Conservation (phyloP, 2,329 filamentous ascomycete species). For the Coleophoma crateriformis region DNA sequence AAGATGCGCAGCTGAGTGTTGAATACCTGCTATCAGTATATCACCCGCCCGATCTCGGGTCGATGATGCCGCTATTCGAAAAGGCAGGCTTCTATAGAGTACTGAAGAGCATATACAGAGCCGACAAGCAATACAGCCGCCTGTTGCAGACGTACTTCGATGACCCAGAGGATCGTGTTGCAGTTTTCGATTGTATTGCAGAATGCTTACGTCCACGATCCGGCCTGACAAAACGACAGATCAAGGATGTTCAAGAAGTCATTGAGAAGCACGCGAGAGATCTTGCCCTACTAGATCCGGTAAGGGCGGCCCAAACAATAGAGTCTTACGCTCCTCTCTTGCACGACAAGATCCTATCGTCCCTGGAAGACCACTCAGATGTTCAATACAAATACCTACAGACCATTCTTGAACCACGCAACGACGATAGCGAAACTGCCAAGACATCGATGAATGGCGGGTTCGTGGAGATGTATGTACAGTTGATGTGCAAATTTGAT, state of each 20-base stretch:
- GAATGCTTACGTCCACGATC: slow-evolving; percentile 66
- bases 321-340: slow-evolving; percentile 49
- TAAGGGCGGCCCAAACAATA: slow-evolving; percentile 49
- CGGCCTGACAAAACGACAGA: slow-evolving; percentile 62
- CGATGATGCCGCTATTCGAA: slow-evolving; percentile 71
- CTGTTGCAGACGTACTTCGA: slow-evolving; percentile 80
- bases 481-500: slow-evolving; percentile 85
- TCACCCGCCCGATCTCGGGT: slow-evolving; percentile 75
- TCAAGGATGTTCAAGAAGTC: slow-evolving; percentile 61
- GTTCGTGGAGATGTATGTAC: slow-evolving; percentile 79
- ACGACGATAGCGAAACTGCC: slow-evolving; percentile 28
- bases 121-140: slow-evolving; percentile 72
- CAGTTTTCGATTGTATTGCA: slow-evolving; percentile 73
- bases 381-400: slow-evolving; percentile 61
- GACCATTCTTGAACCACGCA: slow-evolving; percentile 64
- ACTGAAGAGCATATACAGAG: slow-evolving; percentile 79
- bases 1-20: slow-evolving; percentile 94
- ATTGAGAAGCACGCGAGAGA: slow-evolving; percentile 51
- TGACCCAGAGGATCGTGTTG: slow-evolving; percentile 69
- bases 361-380: slow-evolving; percentile 46
- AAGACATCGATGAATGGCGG: slow-evolving; percentile 42
- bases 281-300: slow-evolving; percentile 51
- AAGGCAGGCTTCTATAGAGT: slow-evolving; percentile 85
- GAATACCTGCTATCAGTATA: slow-evolving; percentile 94
- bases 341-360: slow-evolving; percentile 47